These are phyloP conservation scores for Didymella glomerata DNA, from an alignment of 2,329 filamentous ascomycete genomes.

Conservation along the genomic window DNA sequence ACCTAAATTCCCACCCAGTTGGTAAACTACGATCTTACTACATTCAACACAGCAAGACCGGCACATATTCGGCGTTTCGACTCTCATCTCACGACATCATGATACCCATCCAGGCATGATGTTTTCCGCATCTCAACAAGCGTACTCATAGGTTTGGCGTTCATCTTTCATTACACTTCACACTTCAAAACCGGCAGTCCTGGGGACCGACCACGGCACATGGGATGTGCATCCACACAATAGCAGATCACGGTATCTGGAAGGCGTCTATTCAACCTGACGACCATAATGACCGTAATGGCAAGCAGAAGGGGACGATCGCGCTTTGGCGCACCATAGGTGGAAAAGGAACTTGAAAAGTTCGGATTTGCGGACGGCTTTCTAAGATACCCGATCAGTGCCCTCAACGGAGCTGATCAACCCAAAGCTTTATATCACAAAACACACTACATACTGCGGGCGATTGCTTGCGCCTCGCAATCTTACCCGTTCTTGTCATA, in stretches of 20 bases:
- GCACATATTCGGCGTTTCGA: slow-evolving; percentile 25
- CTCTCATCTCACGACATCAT: slow-evolving; percentile 20
- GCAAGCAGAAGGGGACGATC: background rate
- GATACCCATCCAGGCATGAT: slow-evolving; percentile 8
- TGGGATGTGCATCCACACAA: slow-evolving; percentile 20
- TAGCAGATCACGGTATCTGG: slow-evolving; percentile 36
- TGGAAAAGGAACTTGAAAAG: background rate
- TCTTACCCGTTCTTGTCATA: too few relatives aligned
- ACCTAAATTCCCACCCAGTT: slow-evolving; percentile 29
- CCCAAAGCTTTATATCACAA: slow-evolving; percentile 4
- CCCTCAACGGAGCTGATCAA: slow-evolving; percentile 27
- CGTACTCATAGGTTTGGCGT: slow-evolving; percentile 22
- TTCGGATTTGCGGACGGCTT: slow-evolving; percentile 19
- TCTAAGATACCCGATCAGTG: slow-evolving; percentile 25
- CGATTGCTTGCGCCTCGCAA: background rate
- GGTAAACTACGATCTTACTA: slow-evolving; percentile 34
- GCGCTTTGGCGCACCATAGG: background rate
- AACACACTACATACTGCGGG: slow-evolving; percentile 7
- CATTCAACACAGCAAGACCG: slow-evolving; percentile 48
- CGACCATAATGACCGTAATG: slow-evolving; percentile 44
- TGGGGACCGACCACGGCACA: slow-evolving; percentile 5
- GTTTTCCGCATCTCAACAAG: slow-evolving; percentile 34
- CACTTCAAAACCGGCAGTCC: background rate
- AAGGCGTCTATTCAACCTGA: slow-evolving; percentile 54
- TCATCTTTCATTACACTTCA: background rate